A percentile compares a stretch with the other conserved stretches of the same genome.
phyloP scores from a whole-genome alignment of 2,329 filamentous ascomycete species.

The Aspergillus latus region DNA sequence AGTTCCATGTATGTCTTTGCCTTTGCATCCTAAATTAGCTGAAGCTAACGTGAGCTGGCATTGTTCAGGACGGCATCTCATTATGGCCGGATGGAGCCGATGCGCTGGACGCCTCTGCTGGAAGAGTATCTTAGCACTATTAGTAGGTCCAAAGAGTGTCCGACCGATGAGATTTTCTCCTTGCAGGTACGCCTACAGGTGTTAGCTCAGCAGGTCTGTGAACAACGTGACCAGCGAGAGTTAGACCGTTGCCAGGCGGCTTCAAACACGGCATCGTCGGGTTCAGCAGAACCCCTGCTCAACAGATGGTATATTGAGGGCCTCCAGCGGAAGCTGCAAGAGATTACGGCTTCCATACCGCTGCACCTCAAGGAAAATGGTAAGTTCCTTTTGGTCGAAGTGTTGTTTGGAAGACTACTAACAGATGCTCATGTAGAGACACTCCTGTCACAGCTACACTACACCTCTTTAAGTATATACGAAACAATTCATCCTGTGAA shows the following conservation, averaged over 20 bases:
- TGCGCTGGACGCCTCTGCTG: slow-evolving; percentile 5
- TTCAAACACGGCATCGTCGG: not conserved
- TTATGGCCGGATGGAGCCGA: not conserved
- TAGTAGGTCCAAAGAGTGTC: not conserved
- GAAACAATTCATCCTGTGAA: not conserved
- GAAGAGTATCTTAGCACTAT: not conserved
- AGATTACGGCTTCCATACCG: not conserved
- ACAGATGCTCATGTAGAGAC: not conserved
- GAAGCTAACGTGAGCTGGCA: not conserved
- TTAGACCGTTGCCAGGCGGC: not conserved
- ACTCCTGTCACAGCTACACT: not conserved
- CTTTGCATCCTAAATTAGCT: not conserved
- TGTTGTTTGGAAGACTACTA: not conserved
- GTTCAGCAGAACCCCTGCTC: not conserved
- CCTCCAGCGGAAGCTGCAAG: not conserved
- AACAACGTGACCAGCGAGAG: not conserved
- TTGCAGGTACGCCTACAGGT: slow-evolving; percentile 5
- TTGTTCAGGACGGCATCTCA: not conserved
- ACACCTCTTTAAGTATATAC: not conserved
- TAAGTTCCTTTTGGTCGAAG: not conserved
- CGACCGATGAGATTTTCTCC: not conserved
- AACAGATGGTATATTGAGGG: not conserved
- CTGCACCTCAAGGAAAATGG: not conserved
- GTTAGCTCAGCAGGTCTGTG: not conserved
- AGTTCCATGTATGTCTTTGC: slow-evolving; percentile 1